phyloP scores from a whole-genome alignment of 768 basidiomycete genomes.

The Kwoniella sp. region DNA sequence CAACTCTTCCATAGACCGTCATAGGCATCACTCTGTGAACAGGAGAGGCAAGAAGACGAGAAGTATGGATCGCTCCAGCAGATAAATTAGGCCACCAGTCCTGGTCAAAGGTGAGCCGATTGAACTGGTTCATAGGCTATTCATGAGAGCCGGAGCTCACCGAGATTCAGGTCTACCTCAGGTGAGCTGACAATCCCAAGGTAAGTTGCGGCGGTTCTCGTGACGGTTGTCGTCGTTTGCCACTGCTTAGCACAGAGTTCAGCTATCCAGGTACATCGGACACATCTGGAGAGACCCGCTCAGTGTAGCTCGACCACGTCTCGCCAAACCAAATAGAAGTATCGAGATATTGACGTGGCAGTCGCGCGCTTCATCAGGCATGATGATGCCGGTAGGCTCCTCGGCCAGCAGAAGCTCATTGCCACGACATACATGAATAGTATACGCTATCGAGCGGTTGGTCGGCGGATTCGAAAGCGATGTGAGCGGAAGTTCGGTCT shows the following conservation, averaged over 20 bases:
- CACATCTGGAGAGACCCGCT: too few species aligned
- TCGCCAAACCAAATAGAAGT: not conserved
- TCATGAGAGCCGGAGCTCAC: not conserved
- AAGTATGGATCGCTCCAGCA: too few species aligned
- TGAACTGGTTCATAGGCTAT: slow-evolving; percentile 3
- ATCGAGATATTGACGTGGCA: not conserved
- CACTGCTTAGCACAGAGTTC: not conserved
- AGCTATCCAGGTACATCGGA: not conserved
- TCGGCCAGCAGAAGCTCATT: slow-evolving; percentile 2
- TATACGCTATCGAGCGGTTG: not conserved
- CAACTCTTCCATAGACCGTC: not conserved
- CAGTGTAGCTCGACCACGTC: not conserved
- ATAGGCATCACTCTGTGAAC: not conserved
- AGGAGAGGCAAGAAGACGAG: too few species aligned
- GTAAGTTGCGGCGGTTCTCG: not conserved
- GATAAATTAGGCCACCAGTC: not conserved
- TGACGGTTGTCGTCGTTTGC: not conserved
- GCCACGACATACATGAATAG: not conserved
- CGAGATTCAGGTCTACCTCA: not conserved
- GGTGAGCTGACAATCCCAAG: slow-evolving; percentile 1
- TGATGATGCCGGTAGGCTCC: not conserved
- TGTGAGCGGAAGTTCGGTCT: too few species aligned
- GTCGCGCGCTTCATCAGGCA: not conserved
- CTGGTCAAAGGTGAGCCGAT: not conserved
- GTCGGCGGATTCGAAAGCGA: not conserved